Conservation (phyloP, 1,139 yeast genomes). For the Suhomyces atakaporum region DNA sequence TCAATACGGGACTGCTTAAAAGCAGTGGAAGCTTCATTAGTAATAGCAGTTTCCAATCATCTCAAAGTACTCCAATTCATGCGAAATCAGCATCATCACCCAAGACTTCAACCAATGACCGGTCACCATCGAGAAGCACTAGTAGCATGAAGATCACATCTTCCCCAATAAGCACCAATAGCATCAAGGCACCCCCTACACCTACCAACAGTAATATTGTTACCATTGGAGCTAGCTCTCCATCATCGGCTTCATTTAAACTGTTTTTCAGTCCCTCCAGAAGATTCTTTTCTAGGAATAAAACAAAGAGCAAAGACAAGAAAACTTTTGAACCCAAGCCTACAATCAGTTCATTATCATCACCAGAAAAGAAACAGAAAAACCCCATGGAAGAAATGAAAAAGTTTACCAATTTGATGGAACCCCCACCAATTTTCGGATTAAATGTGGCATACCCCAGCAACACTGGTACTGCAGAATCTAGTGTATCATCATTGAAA, state of each 20-base stretch:
- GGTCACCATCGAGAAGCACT: slow-evolving; percentile 4
- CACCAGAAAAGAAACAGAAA: slow-evolving; percentile 24
- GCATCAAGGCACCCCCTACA: slow-evolving; percentile 19
- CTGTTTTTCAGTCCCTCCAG: slow-evolving; percentile 38
- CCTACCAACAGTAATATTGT: slow-evolving; percentile 27
- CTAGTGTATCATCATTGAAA: slow-evolving; percentile 3
- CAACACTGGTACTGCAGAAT: slow-evolving; percentile 3
- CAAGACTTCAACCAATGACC: background rate
- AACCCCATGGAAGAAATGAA: slow-evolving; percentile 15
- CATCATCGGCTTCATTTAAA: slow-evolving; percentile 28
- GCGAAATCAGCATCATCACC: slow-evolving; percentile 4
- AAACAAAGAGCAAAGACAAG: slow-evolving; percentile 8
- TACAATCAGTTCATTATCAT: slow-evolving; percentile 39
- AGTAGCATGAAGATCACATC: background rate
- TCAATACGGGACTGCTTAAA: slow-evolving; percentile 1
- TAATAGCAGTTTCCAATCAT: slow-evolving; percentile 1
- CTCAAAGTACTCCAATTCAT: background rate
- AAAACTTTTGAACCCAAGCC: slow-evolving; percentile 20
- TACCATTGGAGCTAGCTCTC: slow-evolving; percentile 41
- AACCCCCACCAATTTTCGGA: slow-evolving; percentile 42
- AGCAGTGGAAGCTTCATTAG: slow-evolving; percentile 1
- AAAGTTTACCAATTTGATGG: slow-evolving; percentile 30
- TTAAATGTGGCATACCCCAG: slow-evolving; percentile 15
- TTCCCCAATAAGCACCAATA: slow-evolving; percentile 14
- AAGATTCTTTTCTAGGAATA: slow-evolving; percentile 28